These are phyloP conservation scores for Buxus sempervirens DNA, from an alignment of 164 flowering plant genomes.

Conservation along the genomic window DNA sequence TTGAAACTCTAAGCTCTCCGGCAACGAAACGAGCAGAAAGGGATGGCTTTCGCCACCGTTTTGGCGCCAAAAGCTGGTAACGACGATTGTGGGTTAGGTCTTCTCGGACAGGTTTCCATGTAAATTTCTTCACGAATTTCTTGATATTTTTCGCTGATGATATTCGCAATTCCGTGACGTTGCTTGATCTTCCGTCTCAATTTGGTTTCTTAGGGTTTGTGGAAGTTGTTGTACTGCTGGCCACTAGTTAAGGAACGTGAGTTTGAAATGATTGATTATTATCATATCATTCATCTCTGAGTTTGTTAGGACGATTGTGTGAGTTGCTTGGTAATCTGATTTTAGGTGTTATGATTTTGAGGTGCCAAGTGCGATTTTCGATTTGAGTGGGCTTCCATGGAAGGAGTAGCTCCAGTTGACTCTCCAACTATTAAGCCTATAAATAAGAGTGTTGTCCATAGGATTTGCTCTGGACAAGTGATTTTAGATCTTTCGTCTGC, in stretches of 20 bases:
- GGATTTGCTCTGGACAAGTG: constrained; percentile 92
- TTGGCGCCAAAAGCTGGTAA: neutral
- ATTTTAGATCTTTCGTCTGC: constrained; percentile 94
- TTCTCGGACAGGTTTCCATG: neutral
- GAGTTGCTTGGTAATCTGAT: neutral
- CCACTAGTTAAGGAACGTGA: neutral
- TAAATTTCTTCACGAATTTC: neutral
- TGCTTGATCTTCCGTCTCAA: neutral
- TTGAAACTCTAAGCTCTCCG: too few species aligned
- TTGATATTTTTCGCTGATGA: too few species aligned
- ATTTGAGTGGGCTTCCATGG: constrained; percentile 23
- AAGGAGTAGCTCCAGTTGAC: constrained; percentile 11
- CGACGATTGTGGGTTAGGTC: neutral
- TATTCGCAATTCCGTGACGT: neutral
- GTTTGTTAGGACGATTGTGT: neutral
- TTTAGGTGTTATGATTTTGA: neutral
- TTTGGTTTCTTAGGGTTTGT: neutral
- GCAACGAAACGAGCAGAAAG: neutral
- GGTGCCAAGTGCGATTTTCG: constrained; percentile 11
- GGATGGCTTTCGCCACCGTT: neutral
- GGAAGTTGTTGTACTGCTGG: neutral
- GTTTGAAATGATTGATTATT: neutral
- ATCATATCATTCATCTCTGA: neutral
- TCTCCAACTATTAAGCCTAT: constrained; percentile 58
- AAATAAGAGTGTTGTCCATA: constrained; percentile 66